phyloP scores from a whole-genome alignment of 2,329 filamentous ascomycete species.

The Curvularia eragrostidis region DNA sequence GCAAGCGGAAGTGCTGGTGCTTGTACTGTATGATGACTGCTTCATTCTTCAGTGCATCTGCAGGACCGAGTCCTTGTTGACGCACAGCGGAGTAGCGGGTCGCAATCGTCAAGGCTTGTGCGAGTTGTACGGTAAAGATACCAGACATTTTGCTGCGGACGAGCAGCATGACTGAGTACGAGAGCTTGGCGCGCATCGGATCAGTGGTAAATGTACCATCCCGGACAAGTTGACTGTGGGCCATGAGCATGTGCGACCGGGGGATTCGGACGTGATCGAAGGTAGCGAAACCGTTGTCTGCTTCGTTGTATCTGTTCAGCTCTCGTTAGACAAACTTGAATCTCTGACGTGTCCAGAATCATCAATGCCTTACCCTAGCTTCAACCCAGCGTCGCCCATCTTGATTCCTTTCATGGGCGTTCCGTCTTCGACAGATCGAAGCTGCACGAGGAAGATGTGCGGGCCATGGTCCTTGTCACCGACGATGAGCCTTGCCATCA shows the following conservation, averaged over 20 bases:
- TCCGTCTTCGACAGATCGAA: conserved; percentile 52
- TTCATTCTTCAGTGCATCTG: conserved; percentile 9
- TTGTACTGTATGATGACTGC: conserved; percentile 22
- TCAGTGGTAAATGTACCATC: conserved; percentile 54
- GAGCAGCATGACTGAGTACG: conserved; percentile 57
- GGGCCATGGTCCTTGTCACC: conserved; percentile 50
- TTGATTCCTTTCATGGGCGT: conserved; percentile 56
- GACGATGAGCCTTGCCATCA: conserved; percentile 57
- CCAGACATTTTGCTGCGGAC: conserved; percentile 53
- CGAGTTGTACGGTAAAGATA: conserved; percentile 58
- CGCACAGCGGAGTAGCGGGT: conserved; percentile 57
- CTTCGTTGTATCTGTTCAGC: conserved; percentile 51
- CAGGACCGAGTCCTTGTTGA: conserved; percentile 43
- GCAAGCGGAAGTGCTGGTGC: conserved; percentile 25
- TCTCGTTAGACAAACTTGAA: conserved; percentile 28
- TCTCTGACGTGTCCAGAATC: too few relatives aligned
- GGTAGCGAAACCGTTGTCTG: conserved; percentile 60
- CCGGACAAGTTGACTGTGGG: conserved; percentile 54
- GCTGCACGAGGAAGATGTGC: conserved; percentile 59
- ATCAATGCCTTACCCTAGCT: conserved; percentile 36
- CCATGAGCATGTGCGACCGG: conserved; percentile 57
- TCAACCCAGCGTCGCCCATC: conserved; percentile 59
- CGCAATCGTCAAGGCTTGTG: conserved; percentile 59
- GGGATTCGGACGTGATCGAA: conserved; percentile 56
- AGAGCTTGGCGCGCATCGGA: conserved; percentile 51